These are phyloP conservation scores for Plasmodium vivax DNA, from an alignment of 169 alveolate species.

Conservation along the genomic window DNA sequence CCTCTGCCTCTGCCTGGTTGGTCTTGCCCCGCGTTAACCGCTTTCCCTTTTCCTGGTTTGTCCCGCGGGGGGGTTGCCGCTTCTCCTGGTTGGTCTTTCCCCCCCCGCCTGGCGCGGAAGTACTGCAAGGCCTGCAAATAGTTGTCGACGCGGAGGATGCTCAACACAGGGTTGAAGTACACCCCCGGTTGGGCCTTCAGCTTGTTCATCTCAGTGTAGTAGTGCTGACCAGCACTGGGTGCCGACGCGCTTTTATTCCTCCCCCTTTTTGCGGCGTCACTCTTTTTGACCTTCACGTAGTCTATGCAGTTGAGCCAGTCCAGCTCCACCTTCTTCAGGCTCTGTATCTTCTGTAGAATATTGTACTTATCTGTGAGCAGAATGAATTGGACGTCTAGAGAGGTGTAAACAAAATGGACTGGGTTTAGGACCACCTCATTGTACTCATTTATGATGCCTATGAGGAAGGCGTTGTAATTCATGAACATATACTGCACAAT, in stretches of 20 bases:
- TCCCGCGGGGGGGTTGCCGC: neutral
- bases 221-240: neutral
- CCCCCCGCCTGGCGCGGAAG: conserved; percentile 12
- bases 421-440: conserved; percentile 53
- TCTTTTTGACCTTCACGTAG: conserved; percentile 8
- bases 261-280: neutral
- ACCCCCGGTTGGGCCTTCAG: neutral
- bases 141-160: conserved; percentile 56
- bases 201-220: conserved; percentile 19
- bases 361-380: conserved; percentile 44
- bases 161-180: conserved; percentile 61
- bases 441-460: conserved; percentile 62
- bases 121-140: conserved; percentile 38
- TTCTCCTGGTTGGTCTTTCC: neutral
- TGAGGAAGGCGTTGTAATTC: conserved; percentile 62
- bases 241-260: neutral
- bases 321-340: conserved; percentile 14
- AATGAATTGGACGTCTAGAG: conserved; percentile 11
- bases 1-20: no score
- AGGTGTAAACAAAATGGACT: conserved; percentile 28
- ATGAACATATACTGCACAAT: conserved; percentile 66
- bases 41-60: neutral
- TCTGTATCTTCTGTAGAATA: conserved; percentile 25
- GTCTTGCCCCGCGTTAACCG: no score
- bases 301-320: conserved; percentile 60